These are phyloP conservation scores for Phlyctochytrium planicorne DNA, from an alignment of 192 early-diverging fungal species.

Conservation along the genomic window DNA sequence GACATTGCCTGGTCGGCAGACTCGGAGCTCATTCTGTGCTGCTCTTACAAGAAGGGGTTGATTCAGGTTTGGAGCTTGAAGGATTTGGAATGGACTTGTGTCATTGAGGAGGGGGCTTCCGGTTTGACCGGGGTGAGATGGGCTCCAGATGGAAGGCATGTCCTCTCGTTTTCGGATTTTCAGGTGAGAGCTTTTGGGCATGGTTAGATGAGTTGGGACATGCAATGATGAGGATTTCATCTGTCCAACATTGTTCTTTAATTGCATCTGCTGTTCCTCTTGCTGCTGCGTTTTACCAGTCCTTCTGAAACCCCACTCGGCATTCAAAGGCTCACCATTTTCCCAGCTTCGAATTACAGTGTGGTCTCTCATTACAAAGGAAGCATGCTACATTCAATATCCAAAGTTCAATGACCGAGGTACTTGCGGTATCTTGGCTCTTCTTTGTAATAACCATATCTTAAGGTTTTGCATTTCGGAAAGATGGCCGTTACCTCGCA, in stretches of 20 bases:
- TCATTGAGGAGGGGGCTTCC: conserved; percentile 51
- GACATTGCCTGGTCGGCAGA: conserved; percentile 67
- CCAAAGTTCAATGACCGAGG: conserved; percentile 66
- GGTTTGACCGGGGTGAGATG: conserved; percentile 49
- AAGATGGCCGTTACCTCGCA: conserved; percentile 63
- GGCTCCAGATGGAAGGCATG: conserved; percentile 50
- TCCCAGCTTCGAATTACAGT: conserved; percentile 60
- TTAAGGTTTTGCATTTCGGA: conserved; percentile 54
- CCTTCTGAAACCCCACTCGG: conserved; percentile 21
- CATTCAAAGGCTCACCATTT: too few relatives aligned
- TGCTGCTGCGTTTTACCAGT: too few relatives aligned
- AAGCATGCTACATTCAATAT: conserved; percentile 62
- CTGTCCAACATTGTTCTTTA: too few relatives aligned
- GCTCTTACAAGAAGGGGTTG: conserved; percentile 35
- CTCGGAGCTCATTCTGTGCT: conserved; percentile 57
- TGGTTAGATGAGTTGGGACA: not conserved
- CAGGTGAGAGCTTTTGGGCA: conserved; percentile 46
- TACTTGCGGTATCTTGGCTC: conserved; percentile 23
- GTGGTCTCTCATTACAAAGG: conserved; percentile 62
- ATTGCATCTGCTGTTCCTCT: too few relatives aligned
- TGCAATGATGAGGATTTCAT: not conserved
- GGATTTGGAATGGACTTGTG: conserved; percentile 56
- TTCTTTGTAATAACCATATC: conserved; percentile 3
- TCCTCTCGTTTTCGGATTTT: conserved; percentile 53
- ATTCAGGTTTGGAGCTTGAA: conserved; percentile 52